Percentiles rank a stretch among this genome's conserved stretches.
Conservation (phyloP, 352 stramenopile species). For the Globisporangium iwayamae region DNA sequence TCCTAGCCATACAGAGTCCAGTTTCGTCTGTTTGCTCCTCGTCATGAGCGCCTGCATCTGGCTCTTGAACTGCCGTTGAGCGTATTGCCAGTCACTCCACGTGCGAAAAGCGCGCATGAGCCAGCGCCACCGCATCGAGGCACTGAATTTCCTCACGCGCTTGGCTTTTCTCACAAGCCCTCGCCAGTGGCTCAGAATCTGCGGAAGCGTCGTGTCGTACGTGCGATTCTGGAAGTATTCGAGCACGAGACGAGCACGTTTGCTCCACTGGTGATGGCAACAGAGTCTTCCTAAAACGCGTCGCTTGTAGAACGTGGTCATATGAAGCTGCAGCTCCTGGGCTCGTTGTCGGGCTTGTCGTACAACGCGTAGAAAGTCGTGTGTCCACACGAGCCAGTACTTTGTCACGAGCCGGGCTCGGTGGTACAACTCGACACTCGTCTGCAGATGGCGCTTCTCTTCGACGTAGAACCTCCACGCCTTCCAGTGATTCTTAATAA, state of each 20-base stretch:
- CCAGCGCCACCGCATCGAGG: background rate
- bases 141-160: slow-evolving; percentile 1
- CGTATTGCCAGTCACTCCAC: slow-evolving; percentile 6
- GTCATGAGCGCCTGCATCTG: background rate
- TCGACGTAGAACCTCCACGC: slow-evolving; percentile 39
- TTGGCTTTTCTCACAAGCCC: slow-evolving; percentile 1
- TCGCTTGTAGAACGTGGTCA: slow-evolving; percentile 12
- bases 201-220: slow-evolving; percentile 23
- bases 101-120: background rate
- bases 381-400: slow-evolving; percentile 54
- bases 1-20: slow-evolving; percentile 8
- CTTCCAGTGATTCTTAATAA: slow-evolving; percentile 39
- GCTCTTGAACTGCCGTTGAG: slow-evolving; percentile 1
- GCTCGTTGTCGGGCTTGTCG: background rate
- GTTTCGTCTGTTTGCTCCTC: background rate
- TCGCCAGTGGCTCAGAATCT: slow-evolving; percentile 20
- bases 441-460: slow-evolving; percentile 36
- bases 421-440: slow-evolving; percentile 43
- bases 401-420: slow-evolving; percentile 53
- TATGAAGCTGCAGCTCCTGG: background rate
- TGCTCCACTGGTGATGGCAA: slow-evolving; percentile 14
- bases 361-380: slow-evolving; percentile 33
- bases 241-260: slow-evolving; percentile 31
- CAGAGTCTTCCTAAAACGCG: slow-evolving; percentile 15
- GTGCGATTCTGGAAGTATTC: slow-evolving; percentile 35